Conservation (phyloP, 306 rosid species). For the Gillenia trifoliata region DNA sequence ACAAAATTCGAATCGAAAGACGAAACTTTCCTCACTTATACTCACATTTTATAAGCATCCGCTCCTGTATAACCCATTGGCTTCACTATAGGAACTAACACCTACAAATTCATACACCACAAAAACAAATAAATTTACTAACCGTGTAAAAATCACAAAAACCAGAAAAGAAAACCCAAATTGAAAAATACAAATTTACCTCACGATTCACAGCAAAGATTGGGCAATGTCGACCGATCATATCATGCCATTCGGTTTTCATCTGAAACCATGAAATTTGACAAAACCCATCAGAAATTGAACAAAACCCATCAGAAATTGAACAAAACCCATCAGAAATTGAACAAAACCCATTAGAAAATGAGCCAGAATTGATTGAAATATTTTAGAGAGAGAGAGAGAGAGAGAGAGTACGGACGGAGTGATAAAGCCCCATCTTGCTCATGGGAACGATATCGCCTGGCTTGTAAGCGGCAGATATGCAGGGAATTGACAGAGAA, state of each 20-base stretch:
- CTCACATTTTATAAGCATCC: constrained; percentile 84
- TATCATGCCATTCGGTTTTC: constrained; percentile 86
- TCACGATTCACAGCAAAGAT: constrained; percentile 87
- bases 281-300: constrained; percentile 1
- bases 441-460: constrained; percentile 94
- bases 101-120: constrained; percentile 37
- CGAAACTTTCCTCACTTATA: neutral
- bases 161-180: constrained; percentile 18
- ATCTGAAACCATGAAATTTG: constrained; percentile 40
- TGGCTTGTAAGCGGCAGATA: constrained; percentile 55
- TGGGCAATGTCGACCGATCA: constrained; percentile 94
- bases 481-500: constrained; percentile 13
- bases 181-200: constrained; percentile 37
- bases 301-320: constrained; percentile 3
- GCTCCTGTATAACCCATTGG: constrained; percentile 92
- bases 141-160: neutral
- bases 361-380: neutral
- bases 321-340: neutral
- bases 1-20: neutral
- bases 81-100: constrained; percentile 67
- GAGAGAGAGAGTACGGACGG: constrained; percentile 56
- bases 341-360: neutral
- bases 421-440: constrained; percentile 96
- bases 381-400: neutral
- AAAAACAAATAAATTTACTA: neutral